These are phyloP conservation scores for Plenodomus tracheiphilus DNA, from an alignment of 2,329 filamentous ascomycete species.

Conservation along the genomic window DNA sequence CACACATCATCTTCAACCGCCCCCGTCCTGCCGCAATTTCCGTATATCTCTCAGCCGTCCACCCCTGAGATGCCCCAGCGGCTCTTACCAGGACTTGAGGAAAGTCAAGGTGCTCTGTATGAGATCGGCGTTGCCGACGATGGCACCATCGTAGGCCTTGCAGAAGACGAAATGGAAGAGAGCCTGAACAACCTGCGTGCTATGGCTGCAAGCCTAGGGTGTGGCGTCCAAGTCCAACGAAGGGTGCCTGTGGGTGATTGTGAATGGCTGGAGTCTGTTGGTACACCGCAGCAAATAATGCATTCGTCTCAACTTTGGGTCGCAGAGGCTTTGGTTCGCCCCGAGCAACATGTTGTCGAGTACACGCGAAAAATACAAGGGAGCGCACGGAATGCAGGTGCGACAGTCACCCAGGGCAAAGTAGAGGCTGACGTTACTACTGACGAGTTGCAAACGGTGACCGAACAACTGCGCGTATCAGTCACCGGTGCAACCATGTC, in stretches of 20 bases:
- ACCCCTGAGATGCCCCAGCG: constrained; percentile 57
- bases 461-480: constrained; percentile 78
- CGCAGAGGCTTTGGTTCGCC: constrained; percentile 85
- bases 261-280: constrained; percentile 65
- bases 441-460: constrained; percentile 9
- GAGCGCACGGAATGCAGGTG: neutral
- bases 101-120: constrained; percentile 90
- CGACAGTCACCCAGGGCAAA: neutral
- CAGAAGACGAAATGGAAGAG: constrained; percentile 89
- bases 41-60: constrained; percentile 67
- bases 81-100: constrained; percentile 76
- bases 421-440: neutral
- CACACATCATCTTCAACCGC: constrained; percentile 79
- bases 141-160: constrained; percentile 84
- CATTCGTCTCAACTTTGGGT: constrained; percentile 69
- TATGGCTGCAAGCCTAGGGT: constrained; percentile 93
- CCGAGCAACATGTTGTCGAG: constrained; percentile 47
- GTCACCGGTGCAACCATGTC: constrained; percentile 87
- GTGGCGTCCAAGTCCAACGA: constrained; percentile 77
- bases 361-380: constrained; percentile 15
- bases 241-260: constrained; percentile 85
- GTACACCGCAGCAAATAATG: constrained; percentile 17
- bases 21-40: constrained; percentile 73
- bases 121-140: constrained; percentile 97
- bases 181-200: constrained; percentile 80